Conservation (phyloP, 352 stramenopile species). For the Pythium vanterpoolii region DNA sequence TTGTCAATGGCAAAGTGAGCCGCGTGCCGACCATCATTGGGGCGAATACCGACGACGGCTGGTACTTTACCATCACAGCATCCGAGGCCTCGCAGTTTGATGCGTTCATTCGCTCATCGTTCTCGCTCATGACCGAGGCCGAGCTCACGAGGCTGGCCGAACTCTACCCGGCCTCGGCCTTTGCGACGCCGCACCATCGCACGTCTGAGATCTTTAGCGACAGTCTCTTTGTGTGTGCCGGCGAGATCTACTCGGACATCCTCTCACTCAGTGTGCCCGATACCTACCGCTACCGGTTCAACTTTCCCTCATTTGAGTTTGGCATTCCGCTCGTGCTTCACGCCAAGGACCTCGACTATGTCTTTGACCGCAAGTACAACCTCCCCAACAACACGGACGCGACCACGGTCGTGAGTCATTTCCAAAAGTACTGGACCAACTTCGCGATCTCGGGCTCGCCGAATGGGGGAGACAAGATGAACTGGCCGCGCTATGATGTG, state of each 20-base stretch:
- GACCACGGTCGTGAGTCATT: background rate
- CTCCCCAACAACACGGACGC: slow-evolving; percentile 1
- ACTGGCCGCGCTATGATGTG: slow-evolving; percentile 5
- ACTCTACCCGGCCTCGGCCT: slow-evolving; percentile 6
- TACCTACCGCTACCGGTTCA: slow-evolving; percentile 22
- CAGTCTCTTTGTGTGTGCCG: slow-evolving; percentile 12
- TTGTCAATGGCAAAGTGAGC: background rate
- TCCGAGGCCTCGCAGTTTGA: background rate
- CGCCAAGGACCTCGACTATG: slow-evolving; percentile 10
- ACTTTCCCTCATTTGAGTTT: background rate
- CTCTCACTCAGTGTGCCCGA: background rate
- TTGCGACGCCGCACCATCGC: slow-evolving; percentile 6
- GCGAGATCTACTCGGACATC: background rate
- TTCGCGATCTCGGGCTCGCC: slow-evolving; percentile 9
- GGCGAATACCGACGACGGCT: slow-evolving; percentile 17
- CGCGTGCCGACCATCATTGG: slow-evolving; percentile 11
- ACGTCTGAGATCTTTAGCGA: slow-evolving; percentile 8
- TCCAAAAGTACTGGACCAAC: slow-evolving; percentile 18
- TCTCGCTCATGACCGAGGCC: background rate
- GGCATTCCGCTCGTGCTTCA: slow-evolving; percentile 5
- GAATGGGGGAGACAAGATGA: background rate
- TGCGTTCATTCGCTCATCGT: background rate
- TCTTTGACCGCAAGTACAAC: slow-evolving; percentile 9
- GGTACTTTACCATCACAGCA: background rate
- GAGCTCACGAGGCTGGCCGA: background rate